Percentiles rank a stretch among this genome's conserved stretches.
These are phyloP conservation scores for Coriaria nepalensis DNA, from an alignment of 306 rosid genomes.

Conservation along the genomic window DNA sequence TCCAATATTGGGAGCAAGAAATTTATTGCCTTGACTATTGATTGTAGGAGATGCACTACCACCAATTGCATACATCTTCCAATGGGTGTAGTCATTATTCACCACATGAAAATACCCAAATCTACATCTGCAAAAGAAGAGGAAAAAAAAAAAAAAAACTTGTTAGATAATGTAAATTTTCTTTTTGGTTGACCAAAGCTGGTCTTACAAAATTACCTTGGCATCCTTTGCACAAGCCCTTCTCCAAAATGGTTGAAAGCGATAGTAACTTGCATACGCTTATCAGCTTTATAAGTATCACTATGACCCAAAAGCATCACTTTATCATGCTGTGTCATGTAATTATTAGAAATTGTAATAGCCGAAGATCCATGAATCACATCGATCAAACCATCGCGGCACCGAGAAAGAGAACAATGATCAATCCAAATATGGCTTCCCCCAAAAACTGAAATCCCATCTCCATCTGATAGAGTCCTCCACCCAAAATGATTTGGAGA, in stretches of 20 bases:
- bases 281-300: constrained; percentile 50
- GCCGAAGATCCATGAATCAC: constrained; percentile 80
- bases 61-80: constrained; percentile 88
- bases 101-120: constrained; percentile 95
- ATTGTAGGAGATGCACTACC: constrained; percentile 90
- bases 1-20: constrained; percentile 50
- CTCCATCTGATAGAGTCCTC: constrained; percentile 79
- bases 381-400: constrained; percentile 69
- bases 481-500: constrained; percentile 71
- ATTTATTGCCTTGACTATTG: constrained; percentile 88
- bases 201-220: constrained; percentile 18
- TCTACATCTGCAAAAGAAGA: constrained; percentile 52
- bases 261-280: constrained; percentile 83
- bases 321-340: constrained; percentile 73
- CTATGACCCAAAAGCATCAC: constrained; percentile 96
- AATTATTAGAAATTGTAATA: constrained; percentile 70
- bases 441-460: constrained; percentile 72
- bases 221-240: constrained; percentile 83
- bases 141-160: neutral
- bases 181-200: neutral
- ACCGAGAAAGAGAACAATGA: constrained; percentile 62
- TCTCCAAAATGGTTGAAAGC: constrained; percentile 96
- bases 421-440: constrained; percentile 92
- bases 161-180: neutral
- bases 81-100: constrained; percentile 83